These are phyloP conservation scores for Salvia hispanica DNA, from an alignment of 257 asterid genomes.

Conservation along the genomic window DNA sequence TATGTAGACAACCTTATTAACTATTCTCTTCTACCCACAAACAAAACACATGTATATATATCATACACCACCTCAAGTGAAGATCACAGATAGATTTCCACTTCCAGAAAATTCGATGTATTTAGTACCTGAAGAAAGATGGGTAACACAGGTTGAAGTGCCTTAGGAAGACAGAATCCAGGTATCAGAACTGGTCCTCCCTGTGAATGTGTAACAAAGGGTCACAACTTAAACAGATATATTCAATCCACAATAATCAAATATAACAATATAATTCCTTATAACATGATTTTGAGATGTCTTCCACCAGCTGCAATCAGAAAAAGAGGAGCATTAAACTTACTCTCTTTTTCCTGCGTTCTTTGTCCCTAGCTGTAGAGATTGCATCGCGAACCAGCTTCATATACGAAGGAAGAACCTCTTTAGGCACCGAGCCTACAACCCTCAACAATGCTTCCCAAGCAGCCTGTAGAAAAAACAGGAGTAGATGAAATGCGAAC, in stretches of 20 bases:
- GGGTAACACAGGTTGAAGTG: constrained; percentile 91
- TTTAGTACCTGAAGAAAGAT: constrained; percentile 81
- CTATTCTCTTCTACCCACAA: not conserved
- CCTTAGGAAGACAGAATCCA: constrained; percentile 96
- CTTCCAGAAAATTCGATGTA: constrained; percentile 20
- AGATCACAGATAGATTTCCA: constrained; percentile 12
- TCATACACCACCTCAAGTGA: constrained; percentile 2
- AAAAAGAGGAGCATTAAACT: constrained; percentile 1
- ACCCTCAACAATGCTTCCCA: constrained; percentile 98
- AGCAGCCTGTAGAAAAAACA: constrained; percentile 57
- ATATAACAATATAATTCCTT: not conserved
- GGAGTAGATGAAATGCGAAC: constrained; percentile 22
- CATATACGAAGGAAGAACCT: constrained; percentile 85
- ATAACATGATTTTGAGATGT: constrained; percentile 19
- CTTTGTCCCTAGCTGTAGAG: constrained; percentile 92
- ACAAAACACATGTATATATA: not conserved
- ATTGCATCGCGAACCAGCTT: constrained; percentile 98
- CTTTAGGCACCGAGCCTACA: constrained; percentile 81
- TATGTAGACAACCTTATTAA: not conserved
- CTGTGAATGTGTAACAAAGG: constrained; percentile 45
- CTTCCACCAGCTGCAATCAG: constrained; percentile 27
- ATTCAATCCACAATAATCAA: constrained; percentile 19
- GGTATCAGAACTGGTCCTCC: constrained; percentile 93
- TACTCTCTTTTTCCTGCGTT: constrained; percentile 89
- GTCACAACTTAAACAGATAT: constrained; percentile 14